Base-by-base conservation (phyloP, 225 moss, liverwort and hornwort genomes). In the Asterella californica region DNA sequence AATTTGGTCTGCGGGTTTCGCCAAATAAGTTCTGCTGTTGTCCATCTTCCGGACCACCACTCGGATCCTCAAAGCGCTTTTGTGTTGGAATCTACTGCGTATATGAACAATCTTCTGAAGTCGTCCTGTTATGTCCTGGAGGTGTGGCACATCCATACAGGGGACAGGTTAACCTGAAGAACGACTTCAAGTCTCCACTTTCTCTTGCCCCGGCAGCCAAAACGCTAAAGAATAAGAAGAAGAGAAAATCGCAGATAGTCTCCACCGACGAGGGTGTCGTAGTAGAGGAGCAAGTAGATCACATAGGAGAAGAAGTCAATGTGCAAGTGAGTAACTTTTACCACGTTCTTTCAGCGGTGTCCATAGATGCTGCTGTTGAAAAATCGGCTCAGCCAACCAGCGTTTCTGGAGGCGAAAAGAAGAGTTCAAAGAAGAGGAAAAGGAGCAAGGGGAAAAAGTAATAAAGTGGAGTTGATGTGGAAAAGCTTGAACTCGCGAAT, bases 101-200 rank as follows among this genome's bases (percentile, higher is more conserved):
- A 82, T 14, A 54, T 33, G 42, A 6, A 82, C 76, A n/a, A 2
- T 60, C 60, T 82, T 82, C 25, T 76, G 76, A 59, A 71, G 76
- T n/a, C 70, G 81, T 29, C 76, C 81, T 11, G 60, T 70, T 38
- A 70, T 70, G 57, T 82, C 81, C 81, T 82, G 76, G 54, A 77
- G 2, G 37, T n/a, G 21, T 15, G 1, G 12, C 22, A 62, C 52
- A 42, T 15, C 34, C 34, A 36, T 24, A 70, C 0, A 61, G 1
- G 32, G 30, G 6, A 29, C 38, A 33, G 59, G 9, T 24, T 11
- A 76, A 33, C 32, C 53, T 30, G 21, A 76, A 38, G 37, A 59
- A 21, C 22, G 59, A 59, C 37, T 24, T 59, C 10, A 36, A 60
- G 55, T 24, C 36, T 4, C 52, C 21, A 19, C n/a, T 5, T 17